phyloP scores from a whole-genome alignment of 371 early-diverging fungal genomes.

The Mortierella sp. region DNA sequence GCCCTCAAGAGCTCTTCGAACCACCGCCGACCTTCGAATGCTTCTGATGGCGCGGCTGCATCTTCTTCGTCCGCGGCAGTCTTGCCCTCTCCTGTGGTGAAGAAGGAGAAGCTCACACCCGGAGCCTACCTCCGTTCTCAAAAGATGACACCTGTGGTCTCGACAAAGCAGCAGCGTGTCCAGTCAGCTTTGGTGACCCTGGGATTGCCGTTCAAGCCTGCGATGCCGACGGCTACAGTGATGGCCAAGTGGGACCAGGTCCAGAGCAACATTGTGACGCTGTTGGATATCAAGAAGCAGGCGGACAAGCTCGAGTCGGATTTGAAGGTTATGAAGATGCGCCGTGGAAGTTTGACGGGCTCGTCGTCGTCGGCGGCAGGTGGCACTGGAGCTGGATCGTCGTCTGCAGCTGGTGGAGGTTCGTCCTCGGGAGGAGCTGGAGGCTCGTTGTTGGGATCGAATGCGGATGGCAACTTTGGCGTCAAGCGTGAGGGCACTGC shows the following conservation, averaged over 20 bases:
- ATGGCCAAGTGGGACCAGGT: constrained; percentile 83
- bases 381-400: constrained; percentile 11
- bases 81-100: constrained; percentile 58
- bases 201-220: constrained; percentile 75
- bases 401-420: constrained; percentile 8
- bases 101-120: constrained; percentile 77
- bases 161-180: constrained; percentile 73
- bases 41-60: constrained; percentile 17
- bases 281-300: constrained; percentile 86
- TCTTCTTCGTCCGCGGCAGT: neutral
- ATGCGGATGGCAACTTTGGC: constrained; percentile 28
- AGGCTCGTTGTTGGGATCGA: neutral
- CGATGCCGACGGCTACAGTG: constrained; percentile 84
- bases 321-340: constrained; percentile 69
- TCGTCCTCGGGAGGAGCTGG: constrained; percentile 3
- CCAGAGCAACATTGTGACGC: constrained; percentile 73
- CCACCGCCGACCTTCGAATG: constrained; percentile 35
- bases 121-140: constrained; percentile 85
- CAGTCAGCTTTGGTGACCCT: constrained; percentile 78
- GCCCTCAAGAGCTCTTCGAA: constrained; percentile 35
- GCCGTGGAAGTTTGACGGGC: constrained; percentile 57
- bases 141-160: constrained; percentile 75
- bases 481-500: constrained; percentile 52
- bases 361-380: constrained; percentile 4
- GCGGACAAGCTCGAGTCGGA: constrained; percentile 87